A percentile compares a stretch with the other conserved stretches of the same genome.
Conservation (phyloP, 176 grass and related monocot genomes). For the Chloris gayana region DNA sequence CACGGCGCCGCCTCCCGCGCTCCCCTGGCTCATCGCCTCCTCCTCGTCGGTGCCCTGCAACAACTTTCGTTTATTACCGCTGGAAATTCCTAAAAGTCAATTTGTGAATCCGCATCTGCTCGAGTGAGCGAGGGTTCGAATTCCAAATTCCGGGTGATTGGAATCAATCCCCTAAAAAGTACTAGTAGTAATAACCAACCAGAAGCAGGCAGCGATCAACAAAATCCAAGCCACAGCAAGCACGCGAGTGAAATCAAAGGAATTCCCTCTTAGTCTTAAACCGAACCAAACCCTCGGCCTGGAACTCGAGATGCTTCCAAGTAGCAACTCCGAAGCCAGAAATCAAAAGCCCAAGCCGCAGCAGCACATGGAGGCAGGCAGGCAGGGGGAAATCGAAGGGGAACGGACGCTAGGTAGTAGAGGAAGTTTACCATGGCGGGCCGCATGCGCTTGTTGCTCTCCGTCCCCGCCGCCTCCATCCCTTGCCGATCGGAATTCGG, state of each 20-base stretch:
- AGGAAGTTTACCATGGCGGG: conserved; percentile 30
- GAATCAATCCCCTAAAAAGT: not conserved
- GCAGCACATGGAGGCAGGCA: not conserved
- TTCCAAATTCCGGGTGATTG: not conserved
- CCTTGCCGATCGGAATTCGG: too few relatives aligned
- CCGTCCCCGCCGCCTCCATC: too few relatives aligned
- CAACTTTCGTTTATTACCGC: too few relatives aligned
- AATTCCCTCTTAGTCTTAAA: too few relatives aligned
- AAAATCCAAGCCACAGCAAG: not conserved
- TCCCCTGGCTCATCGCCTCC: conserved; percentile 38
- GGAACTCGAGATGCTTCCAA: too few relatives aligned
- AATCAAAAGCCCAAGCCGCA: not conserved
- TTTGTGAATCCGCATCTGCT: not conserved
- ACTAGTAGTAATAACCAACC: too few relatives aligned
- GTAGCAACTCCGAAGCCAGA: not conserved
- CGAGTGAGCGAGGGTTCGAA: not conserved
- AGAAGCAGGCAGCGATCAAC: not conserved
- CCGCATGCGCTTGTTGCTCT: conserved; percentile 48
- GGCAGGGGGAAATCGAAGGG: not conserved
- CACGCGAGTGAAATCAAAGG: too few relatives aligned
- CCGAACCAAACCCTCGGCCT: too few relatives aligned
- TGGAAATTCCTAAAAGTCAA: not conserved
- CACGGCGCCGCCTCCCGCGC: conserved; percentile 27
- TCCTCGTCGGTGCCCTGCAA: conserved; percentile 42
- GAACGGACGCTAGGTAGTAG: not conserved